phyloP scores from a whole-genome alignment of 1,284 basidiomycete genomes.

The Pisolithus thermaeus region DNA sequence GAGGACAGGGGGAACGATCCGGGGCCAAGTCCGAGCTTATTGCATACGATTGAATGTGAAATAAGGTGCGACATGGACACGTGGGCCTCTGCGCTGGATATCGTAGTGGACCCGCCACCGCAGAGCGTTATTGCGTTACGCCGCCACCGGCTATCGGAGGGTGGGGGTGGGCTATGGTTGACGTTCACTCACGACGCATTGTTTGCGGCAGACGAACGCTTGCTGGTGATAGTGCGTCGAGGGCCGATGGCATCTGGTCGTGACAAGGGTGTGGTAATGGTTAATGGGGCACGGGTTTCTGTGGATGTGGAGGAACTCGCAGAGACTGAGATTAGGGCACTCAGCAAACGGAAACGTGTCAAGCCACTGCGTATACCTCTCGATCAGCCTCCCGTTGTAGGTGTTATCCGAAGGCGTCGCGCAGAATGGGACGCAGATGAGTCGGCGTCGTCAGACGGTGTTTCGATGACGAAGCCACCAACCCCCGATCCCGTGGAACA shows the following conservation, averaged over 20 bases:
- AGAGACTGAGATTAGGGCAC: constrained; percentile 81
- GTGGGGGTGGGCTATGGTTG: constrained; percentile 95
- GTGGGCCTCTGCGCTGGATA: constrained; percentile 84
- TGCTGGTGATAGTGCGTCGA: constrained; percentile 72
- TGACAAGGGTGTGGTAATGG: constrained; percentile 77
- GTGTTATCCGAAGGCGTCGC: constrained; percentile 60
- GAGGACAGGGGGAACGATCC: constrained; percentile 8
- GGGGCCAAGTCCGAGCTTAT: constrained; percentile 17
- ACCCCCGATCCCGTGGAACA: constrained; percentile 17
- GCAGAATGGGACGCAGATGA: constrained; percentile 58
- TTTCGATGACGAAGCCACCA: constrained; percentile 22
- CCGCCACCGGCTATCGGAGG: constrained; percentile 80
- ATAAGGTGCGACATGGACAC: constrained; percentile 91
- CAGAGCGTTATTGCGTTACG: constrained; percentile 79
- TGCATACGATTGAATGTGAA: constrained; percentile 82
- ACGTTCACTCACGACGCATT: constrained; percentile 86
- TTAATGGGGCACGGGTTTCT: constrained; percentile 83
- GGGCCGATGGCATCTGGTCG: constrained; percentile 53
- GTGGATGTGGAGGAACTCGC: constrained; percentile 92
- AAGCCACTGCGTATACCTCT: constrained; percentile 86
- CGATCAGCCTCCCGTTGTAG: constrained; percentile 83
- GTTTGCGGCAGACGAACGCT: constrained; percentile 69
- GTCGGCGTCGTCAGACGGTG: constrained; percentile 17
- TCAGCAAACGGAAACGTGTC: constrained; percentile 81
- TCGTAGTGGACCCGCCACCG: constrained; percentile 94